phyloP scores from a whole-genome alignment of 257 asterid genomes.

The Solanum pimpinellifolium region DNA sequence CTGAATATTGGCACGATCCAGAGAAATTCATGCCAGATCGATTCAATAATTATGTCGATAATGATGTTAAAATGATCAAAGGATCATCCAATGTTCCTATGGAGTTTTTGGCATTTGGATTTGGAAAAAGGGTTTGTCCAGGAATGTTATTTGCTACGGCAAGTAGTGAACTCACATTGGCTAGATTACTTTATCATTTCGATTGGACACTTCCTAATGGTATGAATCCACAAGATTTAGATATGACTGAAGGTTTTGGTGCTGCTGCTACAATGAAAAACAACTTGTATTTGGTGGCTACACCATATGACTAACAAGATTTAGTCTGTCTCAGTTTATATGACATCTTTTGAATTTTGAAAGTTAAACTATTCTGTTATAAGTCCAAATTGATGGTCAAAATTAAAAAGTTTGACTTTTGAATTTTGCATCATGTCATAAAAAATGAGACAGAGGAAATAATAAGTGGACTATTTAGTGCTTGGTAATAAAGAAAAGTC shows the following conservation, averaged over 20 bases:
- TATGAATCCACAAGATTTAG: neutral
- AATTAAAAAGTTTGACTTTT: no score
- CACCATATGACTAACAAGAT: neutral
- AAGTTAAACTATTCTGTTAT: no score
- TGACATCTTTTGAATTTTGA: no score
- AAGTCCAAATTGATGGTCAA: no score
- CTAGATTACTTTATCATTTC: constrained; percentile 11
- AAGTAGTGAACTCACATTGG: constrained; percentile 8
- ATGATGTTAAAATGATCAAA: no score
- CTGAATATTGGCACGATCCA: neutral
- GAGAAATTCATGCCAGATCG: neutral
- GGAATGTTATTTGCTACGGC: constrained; percentile 10
- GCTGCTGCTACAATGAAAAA: neutral
- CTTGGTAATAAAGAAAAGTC: no score
- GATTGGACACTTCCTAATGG: constrained; percentile 16
- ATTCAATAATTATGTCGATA: no score
- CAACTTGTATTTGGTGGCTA: neutral
- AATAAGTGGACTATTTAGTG: no score
- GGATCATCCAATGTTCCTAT: neutral
- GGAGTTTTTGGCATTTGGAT: neutral
- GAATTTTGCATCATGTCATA: no score
- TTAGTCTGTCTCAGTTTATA: no score
- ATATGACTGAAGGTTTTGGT: constrained; percentile 6
- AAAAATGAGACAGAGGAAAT: no score
- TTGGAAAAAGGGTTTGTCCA: constrained; percentile 10